A percentile compares a stretch with the other conserved stretches of the same genome.
Conservation (phyloP, 2,329 filamentous ascomycete genomes). For the Colletotrichum tropicicola region DNA sequence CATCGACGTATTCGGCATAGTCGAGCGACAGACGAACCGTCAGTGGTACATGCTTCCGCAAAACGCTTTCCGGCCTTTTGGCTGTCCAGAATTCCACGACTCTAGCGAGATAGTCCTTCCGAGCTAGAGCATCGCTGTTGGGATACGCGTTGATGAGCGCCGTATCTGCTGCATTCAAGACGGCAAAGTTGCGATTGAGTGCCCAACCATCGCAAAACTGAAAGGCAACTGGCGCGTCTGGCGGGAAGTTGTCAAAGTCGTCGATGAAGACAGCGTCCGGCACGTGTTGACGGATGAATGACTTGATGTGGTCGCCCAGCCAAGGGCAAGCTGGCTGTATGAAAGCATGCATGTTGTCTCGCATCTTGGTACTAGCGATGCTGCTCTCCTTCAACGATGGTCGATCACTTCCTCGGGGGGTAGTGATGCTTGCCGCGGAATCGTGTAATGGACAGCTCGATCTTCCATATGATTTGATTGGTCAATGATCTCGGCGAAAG, state of each 20-base stretch:
- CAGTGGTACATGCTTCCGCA: constrained; percentile 40
- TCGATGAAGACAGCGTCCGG: constrained; percentile 40
- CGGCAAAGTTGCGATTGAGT: constrained; percentile 43
- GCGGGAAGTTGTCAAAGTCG: constrained; percentile 38
- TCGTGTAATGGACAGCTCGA: not conserved
- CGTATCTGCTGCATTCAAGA: constrained; percentile 38
- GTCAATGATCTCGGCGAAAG: not conserved
- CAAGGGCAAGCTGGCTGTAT: constrained; percentile 38
- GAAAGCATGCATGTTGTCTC: constrained; percentile 36
- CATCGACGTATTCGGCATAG: constrained; percentile 49
- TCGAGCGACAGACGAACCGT: constrained; percentile 46
- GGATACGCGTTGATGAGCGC: constrained; percentile 49
- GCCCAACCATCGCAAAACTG: constrained; percentile 46
- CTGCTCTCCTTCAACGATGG: not conserved
- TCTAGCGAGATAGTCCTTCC: constrained; percentile 45
- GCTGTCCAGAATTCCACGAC: constrained; percentile 47
- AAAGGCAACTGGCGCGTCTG: constrained; percentile 34
- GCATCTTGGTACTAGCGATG: not conserved
- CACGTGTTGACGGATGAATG: constrained; percentile 39
- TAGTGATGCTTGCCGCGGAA: constrained; percentile 14
- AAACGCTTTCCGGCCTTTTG: constrained; percentile 42
- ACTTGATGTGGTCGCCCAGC: constrained; percentile 42
- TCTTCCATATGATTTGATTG: constrained; percentile 14
- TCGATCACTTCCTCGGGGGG: not conserved
- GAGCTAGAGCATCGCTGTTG: constrained; percentile 47